Evolutionary conservation across 768 basidiomycete genomes (phyloP), one percentile per base, ranked within the genome.

Genomic region (Russula dissimulans): DNA sequence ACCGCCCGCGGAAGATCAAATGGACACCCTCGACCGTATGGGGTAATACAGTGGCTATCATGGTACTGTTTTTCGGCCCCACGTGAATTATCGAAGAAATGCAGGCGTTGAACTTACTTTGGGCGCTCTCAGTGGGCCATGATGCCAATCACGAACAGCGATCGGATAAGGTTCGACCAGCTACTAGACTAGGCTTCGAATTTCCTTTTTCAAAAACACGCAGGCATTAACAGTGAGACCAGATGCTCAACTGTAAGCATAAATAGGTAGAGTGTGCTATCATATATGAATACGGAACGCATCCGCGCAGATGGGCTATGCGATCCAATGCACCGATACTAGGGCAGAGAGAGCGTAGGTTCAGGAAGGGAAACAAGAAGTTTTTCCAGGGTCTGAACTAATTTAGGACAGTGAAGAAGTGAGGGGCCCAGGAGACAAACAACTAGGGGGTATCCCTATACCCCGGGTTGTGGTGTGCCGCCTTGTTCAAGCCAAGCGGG

Each of bases 291-390:
- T 18, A 53, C 38, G 29, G 39, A 53, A 41, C 31, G 41, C 56
- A 43, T 44, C 61, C 61, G 56, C 45, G 56, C 45, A 62, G 61
- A 62, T 62, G 56, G 45, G 17, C 32, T 31, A 15, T 32, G 26
- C 51, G 61, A 62, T 62, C 41, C 46, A 62, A 57, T 62, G 39
- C 14, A 17, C 61, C 61, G 61, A 54, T 42, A n/a, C 45, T 47
- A 5, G 45, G 17, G 29, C 12, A 41, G 34, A n/a, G 31, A 34
- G 47, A 44, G 48, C 29, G 49, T 41, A 57, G 39, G 51, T 32
- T 36, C 51, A 45, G 29, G 5, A 26, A 14, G 50, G 45, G 34
- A 44, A 31, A 44, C 22, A 39, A 42, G 45, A 54, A 57, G 50
- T 62, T 62, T 61, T 57, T 62, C 56, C 22, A 52, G 61, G 61